phyloP scores from a whole-genome alignment of 1,284 basidiomycete species.

The Lentinus polychrous region DNA sequence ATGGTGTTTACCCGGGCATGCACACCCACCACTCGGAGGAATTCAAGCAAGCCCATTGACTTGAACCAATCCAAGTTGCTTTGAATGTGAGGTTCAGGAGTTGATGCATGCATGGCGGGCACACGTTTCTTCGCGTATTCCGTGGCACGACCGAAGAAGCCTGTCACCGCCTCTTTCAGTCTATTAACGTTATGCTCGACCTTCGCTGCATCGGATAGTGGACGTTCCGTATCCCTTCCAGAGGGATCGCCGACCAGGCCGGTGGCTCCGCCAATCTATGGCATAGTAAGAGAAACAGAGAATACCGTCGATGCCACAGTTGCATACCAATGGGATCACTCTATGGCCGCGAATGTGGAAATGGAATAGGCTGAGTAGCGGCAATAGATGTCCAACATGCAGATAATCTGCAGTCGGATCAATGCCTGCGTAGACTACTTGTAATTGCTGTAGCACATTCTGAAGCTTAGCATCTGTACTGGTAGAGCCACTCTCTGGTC shows the following conservation, averaged over 20 bases:
- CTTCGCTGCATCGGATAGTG: constrained; percentile 51
- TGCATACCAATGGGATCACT: constrained; percentile 58
- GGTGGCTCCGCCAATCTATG: constrained; percentile 91
- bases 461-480: constrained; percentile 32
- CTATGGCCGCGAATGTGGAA: constrained; percentile 81
- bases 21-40: constrained; percentile 78
- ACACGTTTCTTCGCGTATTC: constrained; percentile 46
- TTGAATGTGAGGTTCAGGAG: constrained; percentile 40
- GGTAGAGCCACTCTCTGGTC: neutral
- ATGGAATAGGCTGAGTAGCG: constrained; percentile 82
- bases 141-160: constrained; percentile 67
- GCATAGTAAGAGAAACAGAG: neutral
- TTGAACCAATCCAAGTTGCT: constrained; percentile 88
- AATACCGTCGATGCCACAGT: neutral
- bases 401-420: constrained; percentile 89
- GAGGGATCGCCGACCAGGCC: constrained; percentile 97
- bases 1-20: constrained; percentile 84
- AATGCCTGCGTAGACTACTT: constrained; percentile 81
- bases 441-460: constrained; percentile 29
- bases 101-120: constrained; percentile 12
- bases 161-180: constrained; percentile 61
- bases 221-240: constrained; percentile 81
- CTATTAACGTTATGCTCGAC: constrained; percentile 64
- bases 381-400: constrained; percentile 92
- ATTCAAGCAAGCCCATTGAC: constrained; percentile 73